Base-by-base conservation (phyloP, 2,329 filamentous ascomycete genomes). In the Sclerotiophoma versabilis region DNA sequence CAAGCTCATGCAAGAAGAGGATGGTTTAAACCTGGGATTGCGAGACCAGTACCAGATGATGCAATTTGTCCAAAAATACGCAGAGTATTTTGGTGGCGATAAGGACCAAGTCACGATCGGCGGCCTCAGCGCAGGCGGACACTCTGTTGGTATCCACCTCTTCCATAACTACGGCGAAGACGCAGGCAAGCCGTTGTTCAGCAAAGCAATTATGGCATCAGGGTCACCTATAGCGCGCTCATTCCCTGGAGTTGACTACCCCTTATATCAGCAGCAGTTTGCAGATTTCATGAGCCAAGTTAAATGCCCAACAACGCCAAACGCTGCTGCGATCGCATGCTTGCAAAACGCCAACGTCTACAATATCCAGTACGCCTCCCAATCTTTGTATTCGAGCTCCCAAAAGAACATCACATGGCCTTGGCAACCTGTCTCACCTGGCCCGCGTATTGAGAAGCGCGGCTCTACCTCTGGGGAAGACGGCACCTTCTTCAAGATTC, bases 361-460 rank as follows among this genome's bases (percentile, higher is more conserved):
- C 3, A 67, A 70, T 1, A 77, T 82, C 30, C 73, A 75, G 53
- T 50, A 74, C 39, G 63, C 77, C 15, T 79, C 77, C 27, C 69
- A 70, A 0, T 70, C 72, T 15, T 49, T 80, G 3, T 80, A 75
- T 49, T 62, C 70, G 2, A 70, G 74, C 0, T 75, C 76, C 4
- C 64, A 76, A 4, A 72, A 73, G 14, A 73, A 72, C 30, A 65
- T 79, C 23, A 81, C 77, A 0, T 82, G 80, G 80, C 79, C 80
- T 0, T 82, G 79, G 65, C 80, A 82, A 44, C 80, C 80, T 1
- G 75, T 76, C 0, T 77, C 79, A 0, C 78, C 78, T 0, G 80
- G 79, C 0, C 76, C 76, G 0, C 51, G 81, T 0, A 69, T 82
- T 3, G 79, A 82, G 59, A 81, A 80, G 48, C 71, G 75, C 5